Evolutionary conservation across 2,329 filamentous ascomycete species (phyloP).

Genomic region (Camillea tinctor): DNA sequence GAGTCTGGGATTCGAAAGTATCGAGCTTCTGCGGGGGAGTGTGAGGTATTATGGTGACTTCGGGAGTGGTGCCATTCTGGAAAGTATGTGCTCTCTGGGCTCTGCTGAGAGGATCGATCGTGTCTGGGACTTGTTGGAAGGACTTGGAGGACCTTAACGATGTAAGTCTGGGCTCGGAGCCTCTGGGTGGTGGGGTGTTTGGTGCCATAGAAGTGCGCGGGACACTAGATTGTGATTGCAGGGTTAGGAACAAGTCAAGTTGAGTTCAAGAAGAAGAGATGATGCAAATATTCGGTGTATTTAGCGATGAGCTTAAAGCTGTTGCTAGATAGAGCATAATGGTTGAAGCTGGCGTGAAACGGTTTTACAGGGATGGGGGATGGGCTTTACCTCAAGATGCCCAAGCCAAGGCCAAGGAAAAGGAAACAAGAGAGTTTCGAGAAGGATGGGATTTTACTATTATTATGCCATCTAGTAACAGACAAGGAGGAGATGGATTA

Average conservation of each 20-base stretch:
- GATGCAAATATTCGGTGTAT: background rate
- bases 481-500: background rate
- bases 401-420: slow-evolving; percentile 9
- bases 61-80: slow-evolving; percentile 38
- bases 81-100: slow-evolving; percentile 49
- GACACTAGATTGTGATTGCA: slow-evolving; percentile 6
- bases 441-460: slow-evolving; percentile 3
- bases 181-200: slow-evolving; percentile 22
- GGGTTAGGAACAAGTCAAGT: slow-evolving; percentile 1
- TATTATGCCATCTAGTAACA: slow-evolving; percentile 8
- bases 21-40: slow-evolving; percentile 35
- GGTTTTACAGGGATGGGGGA: slow-evolving; percentile 10
- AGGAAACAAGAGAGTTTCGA: slow-evolving; percentile 9
- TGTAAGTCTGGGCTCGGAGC: slow-evolving; percentile 25
- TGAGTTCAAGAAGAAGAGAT: background rate
- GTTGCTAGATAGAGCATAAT: too few relatives aligned
- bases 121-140: slow-evolving; percentile 25
- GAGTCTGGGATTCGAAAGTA: slow-evolving; percentile 49
- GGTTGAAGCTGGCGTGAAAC: slow-evolving; percentile 12
- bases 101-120: slow-evolving; percentile 32
- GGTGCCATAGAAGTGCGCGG: slow-evolving; percentile 25
- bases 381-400: slow-evolving; percentile 16
- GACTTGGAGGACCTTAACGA: slow-evolving; percentile 28
- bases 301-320: background rate
- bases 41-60: slow-evolving; percentile 24